phyloP scores from a whole-genome alignment of 345 rosid species.

The Sonneratia alba region DNA sequence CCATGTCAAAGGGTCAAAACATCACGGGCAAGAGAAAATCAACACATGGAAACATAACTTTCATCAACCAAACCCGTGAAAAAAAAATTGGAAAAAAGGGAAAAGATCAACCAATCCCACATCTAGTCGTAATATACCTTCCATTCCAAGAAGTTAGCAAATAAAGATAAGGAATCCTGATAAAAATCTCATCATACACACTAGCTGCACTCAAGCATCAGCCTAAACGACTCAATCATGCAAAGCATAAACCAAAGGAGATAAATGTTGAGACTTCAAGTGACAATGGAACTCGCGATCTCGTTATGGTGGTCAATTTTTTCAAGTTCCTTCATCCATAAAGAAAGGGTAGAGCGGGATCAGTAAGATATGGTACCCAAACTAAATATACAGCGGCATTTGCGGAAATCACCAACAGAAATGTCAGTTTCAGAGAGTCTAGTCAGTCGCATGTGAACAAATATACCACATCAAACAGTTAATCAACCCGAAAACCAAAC shows the following conservation, averaged over 20 bases:
- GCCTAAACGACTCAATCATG: neutral
- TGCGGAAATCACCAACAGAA: neutral
- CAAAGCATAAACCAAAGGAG: neutral
- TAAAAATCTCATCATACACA: neutral
- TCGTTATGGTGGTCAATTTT: neutral
- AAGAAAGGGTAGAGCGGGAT: neutral
- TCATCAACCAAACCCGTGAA: neutral
- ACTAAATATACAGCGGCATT: neutral
- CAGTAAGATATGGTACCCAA: conserved; percentile 1
- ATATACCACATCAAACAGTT: neutral
- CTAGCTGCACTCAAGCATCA: neutral
- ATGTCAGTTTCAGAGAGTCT: neutral
- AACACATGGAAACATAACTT: no score
- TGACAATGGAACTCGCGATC: neutral
- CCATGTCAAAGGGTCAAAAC: neutral
- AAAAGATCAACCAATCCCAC: neutral
- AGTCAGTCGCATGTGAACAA: neutral
- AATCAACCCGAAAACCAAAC: neutral
- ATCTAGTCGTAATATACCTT: neutral
- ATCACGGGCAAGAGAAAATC: no score
- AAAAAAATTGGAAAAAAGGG: neutral
- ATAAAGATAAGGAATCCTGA: neutral
- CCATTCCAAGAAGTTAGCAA: neutral
- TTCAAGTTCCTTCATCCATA: conserved; percentile 1
- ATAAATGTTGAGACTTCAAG: neutral